Evolutionary conservation across 257 asterid genomes (phyloP), one percentile per base, ranked within the genome.

Genomic region (Rubia yunnanensis): DNA sequence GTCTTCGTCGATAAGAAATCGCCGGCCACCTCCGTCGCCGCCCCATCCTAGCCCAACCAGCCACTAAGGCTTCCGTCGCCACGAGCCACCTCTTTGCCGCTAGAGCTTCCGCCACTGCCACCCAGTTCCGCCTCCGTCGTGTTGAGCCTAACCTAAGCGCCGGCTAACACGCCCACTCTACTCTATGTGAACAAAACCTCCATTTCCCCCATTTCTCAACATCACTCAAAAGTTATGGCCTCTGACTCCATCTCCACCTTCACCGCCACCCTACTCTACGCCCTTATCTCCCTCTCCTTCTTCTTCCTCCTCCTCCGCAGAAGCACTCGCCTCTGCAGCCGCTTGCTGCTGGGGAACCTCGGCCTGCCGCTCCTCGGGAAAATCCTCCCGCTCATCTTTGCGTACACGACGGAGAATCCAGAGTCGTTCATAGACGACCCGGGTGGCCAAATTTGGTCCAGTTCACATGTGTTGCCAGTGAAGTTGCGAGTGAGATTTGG

Each of bases 351-450:
- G 67, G 99, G 99, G 0, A 92, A 49, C 60, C 77, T 81, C 56
- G 99, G 99, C 8, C 77, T 89, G 0, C 99, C 99, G 39, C 76
- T 87, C 6, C 22, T 92, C 66, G 99, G 99, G 0, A 97, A 92
- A 70, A 87, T 95, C 49, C 95, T 92, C 22, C 97, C 87, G 77
- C 89, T 92, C 11, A 92, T 92, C 64, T 74, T 95, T 28, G 99
- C 99, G 1, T 92, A 92, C 88, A 89, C 86, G 78, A 85, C 95
- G 5, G 94, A 87, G 71, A 89, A 92, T 49, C 99, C 99, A 0
- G 99, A 92, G 71, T 96, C 99, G 0, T 92, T 92, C 75, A 84
- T 92, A 53, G 99, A 92, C 76, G 87, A 83, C n/a, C 67, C 64
- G 99, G 67, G 94, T 89, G 31, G 35, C 92, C 10, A 71, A 74